Evolutionary conservation across 2,329 filamentous ascomycete species (phyloP).

Genomic region (Helotiales sp.): DNA sequence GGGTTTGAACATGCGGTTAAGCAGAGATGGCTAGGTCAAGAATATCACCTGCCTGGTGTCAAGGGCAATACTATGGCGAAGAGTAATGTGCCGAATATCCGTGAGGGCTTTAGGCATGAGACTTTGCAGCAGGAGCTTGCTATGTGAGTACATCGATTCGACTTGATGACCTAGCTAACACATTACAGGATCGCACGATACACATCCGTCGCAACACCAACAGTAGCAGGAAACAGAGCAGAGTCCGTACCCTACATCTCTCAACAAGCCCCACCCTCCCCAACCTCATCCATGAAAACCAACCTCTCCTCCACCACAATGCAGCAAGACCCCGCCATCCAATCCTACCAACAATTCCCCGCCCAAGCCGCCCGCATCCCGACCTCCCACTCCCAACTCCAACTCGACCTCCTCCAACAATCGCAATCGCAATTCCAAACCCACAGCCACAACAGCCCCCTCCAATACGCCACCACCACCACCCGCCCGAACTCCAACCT

Average conservation of each 20-base stretch:
- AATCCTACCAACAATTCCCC: slow-evolving; percentile 41
- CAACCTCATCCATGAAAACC: slow-evolving; percentile 43
- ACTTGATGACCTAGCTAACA: slow-evolving; percentile 22
- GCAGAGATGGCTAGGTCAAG: slow-evolving; percentile 84
- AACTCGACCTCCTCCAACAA: slow-evolving; percentile 31
- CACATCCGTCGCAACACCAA: slow-evolving; percentile 33
- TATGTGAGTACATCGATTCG: slow-evolving; percentile 63
- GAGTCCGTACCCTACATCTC: slow-evolving; percentile 30
- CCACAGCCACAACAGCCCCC: slow-evolving; percentile 20
- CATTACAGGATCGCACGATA: slow-evolving; percentile 44
- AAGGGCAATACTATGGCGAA: slow-evolving; percentile 91
- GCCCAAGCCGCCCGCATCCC: slow-evolving; percentile 43
- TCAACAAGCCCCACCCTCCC: slow-evolving; percentile 40
- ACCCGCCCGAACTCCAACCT: slow-evolving; percentile 25
- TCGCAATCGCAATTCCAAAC: no score
- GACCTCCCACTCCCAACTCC: slow-evolving; percentile 34
- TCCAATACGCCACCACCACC: slow-evolving; percentile 19
- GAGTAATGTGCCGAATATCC: slow-evolving; percentile 92
- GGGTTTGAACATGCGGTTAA: slow-evolving; percentile 91
- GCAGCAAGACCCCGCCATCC: slow-evolving; percentile 28
- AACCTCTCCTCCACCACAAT: slow-evolving; percentile 40
- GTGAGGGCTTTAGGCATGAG: slow-evolving; percentile 87
- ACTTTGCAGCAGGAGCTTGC: slow-evolving; percentile 82
- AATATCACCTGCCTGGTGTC: slow-evolving; percentile 78
- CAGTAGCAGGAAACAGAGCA: slow-evolving; percentile 36